Evolutionary conservation across 2,329 filamentous ascomycete genomes (phyloP).

Genomic region (Colletotrichum salicis): DNA sequence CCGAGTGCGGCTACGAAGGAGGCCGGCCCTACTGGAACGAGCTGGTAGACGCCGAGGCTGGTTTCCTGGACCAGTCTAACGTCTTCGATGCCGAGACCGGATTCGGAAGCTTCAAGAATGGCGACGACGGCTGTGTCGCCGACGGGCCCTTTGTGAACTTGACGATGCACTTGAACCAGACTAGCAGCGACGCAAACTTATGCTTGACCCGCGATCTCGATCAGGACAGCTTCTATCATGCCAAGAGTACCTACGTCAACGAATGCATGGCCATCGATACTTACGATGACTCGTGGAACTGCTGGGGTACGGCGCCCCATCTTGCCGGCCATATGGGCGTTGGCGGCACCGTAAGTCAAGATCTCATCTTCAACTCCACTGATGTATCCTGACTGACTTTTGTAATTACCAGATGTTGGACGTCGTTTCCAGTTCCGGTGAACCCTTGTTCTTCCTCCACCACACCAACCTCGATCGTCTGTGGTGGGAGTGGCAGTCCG

Average conservation of each 20-base stretch:
- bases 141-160: slow-evolving; percentile 38
- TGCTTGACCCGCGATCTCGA: background rate
- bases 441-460: slow-evolving; percentile 14
- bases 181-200: background rate
- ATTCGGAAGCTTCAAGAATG: slow-evolving; percentile 41
- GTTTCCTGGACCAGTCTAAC: slow-evolving; percentile 35
- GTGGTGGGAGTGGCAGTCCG: slow-evolving; percentile 12
- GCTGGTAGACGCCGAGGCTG: background rate
- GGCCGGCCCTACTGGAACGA: background rate
- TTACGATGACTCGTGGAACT: too few species aligned
- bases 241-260: too few species aligned
- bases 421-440: background rate
- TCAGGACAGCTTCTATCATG: background rate
- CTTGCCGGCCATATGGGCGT: too few species aligned
- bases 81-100: slow-evolving; percentile 45
- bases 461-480: slow-evolving; percentile 9
- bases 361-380: background rate
- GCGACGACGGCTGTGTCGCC: slow-evolving; percentile 38
- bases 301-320: too few species aligned
- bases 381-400: background rate
- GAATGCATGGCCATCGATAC: too few species aligned
- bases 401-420: background rate
- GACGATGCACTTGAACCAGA: background rate
- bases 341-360: background rate
- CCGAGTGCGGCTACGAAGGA: background rate